Percentiles rank a stretch among this genome's conserved stretches.
Evolutionary conservation across 768 basidiomycete species (phyloP).

Genomic region (Gloeophyllum trabeum): DNA sequence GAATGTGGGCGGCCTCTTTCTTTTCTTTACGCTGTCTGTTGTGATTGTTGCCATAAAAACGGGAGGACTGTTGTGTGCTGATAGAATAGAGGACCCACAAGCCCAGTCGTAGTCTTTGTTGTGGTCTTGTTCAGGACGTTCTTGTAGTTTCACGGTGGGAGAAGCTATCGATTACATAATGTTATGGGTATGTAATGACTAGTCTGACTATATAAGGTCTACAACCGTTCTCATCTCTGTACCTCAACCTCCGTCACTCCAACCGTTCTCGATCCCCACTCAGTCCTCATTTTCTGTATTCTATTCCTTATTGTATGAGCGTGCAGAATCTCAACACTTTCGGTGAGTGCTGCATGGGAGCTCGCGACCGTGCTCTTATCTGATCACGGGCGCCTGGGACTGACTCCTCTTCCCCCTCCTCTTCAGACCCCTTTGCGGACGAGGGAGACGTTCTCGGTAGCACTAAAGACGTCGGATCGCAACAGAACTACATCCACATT

Average conservation of each 20-base stretch:
- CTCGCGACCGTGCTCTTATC: too few relatives aligned
- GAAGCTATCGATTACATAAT: too few relatives aligned
- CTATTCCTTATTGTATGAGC: conserved; percentile 74
- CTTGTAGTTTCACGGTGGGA: too few relatives aligned
- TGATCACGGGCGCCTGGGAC: neutral
- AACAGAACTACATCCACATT: conserved; percentile 82
- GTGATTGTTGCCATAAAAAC: too few relatives aligned
- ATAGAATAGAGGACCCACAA: too few relatives aligned
- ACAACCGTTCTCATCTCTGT: conserved; percentile 10
- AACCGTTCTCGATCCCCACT: conserved; percentile 22
- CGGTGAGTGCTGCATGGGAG: conserved; percentile 49
- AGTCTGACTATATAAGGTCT: neutral
- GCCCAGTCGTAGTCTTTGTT: too few relatives aligned
- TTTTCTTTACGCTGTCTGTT: conserved; percentile 23
- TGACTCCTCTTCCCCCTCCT: conserved; percentile 4
- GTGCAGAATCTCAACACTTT: conserved; percentile 83
- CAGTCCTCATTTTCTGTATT: conserved; percentile 26
- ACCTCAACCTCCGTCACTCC: conserved; percentile 14
- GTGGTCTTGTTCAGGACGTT: too few relatives aligned
- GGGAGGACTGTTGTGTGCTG: too few relatives aligned
- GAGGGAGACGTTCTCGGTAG: conserved; percentile 75
- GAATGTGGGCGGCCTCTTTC: conserved; percentile 61
- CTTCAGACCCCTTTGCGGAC: conserved; percentile 89
- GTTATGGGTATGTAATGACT: neutral
- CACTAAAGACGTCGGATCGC: conserved; percentile 68